phyloP scores from a whole-genome alignment of 2,329 filamentous ascomycete genomes.

The Colletotrichum liaoningense region DNA sequence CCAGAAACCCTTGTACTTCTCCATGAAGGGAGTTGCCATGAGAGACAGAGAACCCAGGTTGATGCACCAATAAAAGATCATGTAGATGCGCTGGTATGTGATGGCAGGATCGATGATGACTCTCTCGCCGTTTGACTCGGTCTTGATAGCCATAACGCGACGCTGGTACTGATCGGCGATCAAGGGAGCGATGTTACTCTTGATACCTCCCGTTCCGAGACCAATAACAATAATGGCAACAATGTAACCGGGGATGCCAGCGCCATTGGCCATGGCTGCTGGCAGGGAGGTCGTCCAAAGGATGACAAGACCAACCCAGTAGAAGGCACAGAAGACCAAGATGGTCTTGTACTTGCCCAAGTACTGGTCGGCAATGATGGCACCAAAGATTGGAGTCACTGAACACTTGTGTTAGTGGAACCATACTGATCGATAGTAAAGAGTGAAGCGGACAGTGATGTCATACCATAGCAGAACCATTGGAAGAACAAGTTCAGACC shows the following conservation, averaged over 20 bases:
- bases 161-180: constrained; percentile 76
- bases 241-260: constrained; percentile 62
- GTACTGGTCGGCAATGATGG: constrained; percentile 67
- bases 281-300: constrained; percentile 63
- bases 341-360: constrained; percentile 73
- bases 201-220: constrained; percentile 76
- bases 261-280: constrained; percentile 47
- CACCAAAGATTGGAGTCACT: constrained; percentile 59
- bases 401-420: not conserved
- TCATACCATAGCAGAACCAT: constrained; percentile 57
- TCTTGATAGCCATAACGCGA: constrained; percentile 60
- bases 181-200: constrained; percentile 69
- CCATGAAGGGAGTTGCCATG: constrained; percentile 76
- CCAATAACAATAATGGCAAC: constrained; percentile 71
- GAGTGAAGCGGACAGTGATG: not conserved
- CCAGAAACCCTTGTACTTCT: constrained; percentile 76
- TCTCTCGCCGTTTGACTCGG: constrained; percentile 62
- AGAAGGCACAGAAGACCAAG: constrained; percentile 65
- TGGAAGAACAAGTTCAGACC: constrained; percentile 67
- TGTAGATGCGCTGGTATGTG: constrained; percentile 77
- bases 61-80: constrained; percentile 72
- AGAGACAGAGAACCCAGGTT: constrained; percentile 74
- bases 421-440: too few relatives aligned
- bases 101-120: constrained; percentile 75
- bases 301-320: constrained; percentile 67